Percentiles rank a stretch among this genome's conserved stretches.
Evolutionary conservation across 192 early-diverging fungal genomes (phyloP).

Genomic region (Entomortierella beljakovae): DNA sequence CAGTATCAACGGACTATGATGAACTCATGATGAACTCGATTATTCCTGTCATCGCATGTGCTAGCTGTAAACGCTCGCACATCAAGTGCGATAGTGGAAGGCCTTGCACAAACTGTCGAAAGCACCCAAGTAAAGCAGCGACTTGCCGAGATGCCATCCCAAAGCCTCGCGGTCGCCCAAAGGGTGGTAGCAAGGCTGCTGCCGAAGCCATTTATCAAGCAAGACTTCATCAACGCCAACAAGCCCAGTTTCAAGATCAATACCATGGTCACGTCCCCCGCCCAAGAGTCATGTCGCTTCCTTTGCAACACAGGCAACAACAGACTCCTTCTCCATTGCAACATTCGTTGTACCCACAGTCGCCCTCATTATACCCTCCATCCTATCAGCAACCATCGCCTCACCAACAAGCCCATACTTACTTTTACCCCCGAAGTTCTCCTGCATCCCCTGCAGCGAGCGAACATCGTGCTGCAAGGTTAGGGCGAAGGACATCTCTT

Average conservation of each 20-base stretch:
- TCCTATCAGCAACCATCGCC: too few species aligned
- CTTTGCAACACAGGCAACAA: slow-evolving; percentile 1
- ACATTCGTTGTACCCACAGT: too few species aligned
- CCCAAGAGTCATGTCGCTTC: slow-evolving; percentile 7
- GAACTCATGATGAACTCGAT: slow-evolving; percentile 3
- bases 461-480: slow-evolving; percentile 2
- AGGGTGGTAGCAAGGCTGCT: slow-evolving; percentile 50
- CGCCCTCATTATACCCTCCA: too few species aligned
- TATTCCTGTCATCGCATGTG: slow-evolving; percentile 29
- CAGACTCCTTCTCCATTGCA: too few species aligned
- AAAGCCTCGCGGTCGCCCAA: slow-evolving; percentile 51
- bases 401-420: too few species aligned
- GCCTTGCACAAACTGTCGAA: slow-evolving; percentile 42
- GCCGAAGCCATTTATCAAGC: slow-evolving; percentile 35
- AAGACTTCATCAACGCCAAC: slow-evolving; percentile 16
- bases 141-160: slow-evolving; percentile 47
- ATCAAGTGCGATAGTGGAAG: slow-evolving; percentile 50
- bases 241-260: background rate
- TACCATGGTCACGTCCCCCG: background rate
- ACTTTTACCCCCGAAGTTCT: background rate
- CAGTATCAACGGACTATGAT: slow-evolving; percentile 13
- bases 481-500: slow-evolving; percentile 5
- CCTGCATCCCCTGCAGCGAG: slow-evolving; percentile 9
- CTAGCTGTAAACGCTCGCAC: slow-evolving; percentile 43
- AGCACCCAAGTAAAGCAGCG: slow-evolving; percentile 42